Base-by-base conservation (phyloP, 176 grass and related monocot genomes). In the Themeda triandra region DNA sequence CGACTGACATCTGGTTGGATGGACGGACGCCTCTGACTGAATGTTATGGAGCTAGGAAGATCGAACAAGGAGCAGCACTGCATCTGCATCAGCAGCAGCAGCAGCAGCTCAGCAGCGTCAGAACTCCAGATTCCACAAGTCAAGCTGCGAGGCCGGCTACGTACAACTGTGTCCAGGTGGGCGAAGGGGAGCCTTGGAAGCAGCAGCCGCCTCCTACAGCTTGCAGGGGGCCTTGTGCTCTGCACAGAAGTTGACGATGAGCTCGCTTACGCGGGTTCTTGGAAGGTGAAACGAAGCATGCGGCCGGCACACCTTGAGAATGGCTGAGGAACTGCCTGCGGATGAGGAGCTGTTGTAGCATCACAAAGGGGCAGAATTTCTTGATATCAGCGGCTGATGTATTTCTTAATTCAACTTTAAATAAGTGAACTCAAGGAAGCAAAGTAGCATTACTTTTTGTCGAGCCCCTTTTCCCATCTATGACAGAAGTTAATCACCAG, bases 231-330 rank as follows among this genome's bases (percentile, higher is more conserved):
- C 78, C 44, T 78, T 73, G 83, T 86, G 83, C 44, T 79, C 78
- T 87, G 69, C 24, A 71, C 39, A 74, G 63, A 8, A 79, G 59
- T 74, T 90, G 82, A 76, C 87, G n/a, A 69, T 33, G 86, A 46
- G 56, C 17, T 63, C 9, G n/a, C n/a, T 63, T 63, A 27, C 58
- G 74, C 59, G 59, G 48, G 75, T 90, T 87, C 84, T 87, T 87
- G 84, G 84, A 90, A 90, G 84, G 75, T 87, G 88, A 87, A 75
- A 28, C 23, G 56, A 59, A n/a, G 23, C 45, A 62, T 30, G 46
- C 82, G 46, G 69, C 36, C 25, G 69, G 39, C 6, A 32, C 56
- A 53, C 23, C 63, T 78, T 69, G 27, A 78, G 69, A 62, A 69
- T 75, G 75, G 44, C 23, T 44, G 24, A 37, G 5, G 17, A 62